Base-by-base conservation (phyloP, 768 basidiomycete genomes). In the Boletus tylopilopsis region DNA sequence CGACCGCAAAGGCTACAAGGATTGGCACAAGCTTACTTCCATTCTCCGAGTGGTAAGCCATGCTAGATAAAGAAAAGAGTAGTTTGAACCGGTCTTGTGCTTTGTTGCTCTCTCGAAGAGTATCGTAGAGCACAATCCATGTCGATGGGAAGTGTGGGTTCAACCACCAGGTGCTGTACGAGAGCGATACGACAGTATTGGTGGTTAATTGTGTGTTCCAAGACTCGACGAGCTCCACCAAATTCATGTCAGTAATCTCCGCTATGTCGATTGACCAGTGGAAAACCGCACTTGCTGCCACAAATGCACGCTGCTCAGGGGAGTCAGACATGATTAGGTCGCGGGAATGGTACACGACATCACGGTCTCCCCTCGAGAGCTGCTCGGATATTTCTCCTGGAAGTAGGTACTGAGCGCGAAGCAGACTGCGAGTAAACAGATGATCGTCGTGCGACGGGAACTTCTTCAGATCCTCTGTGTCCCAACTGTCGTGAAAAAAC, bases 101-200 rank as follows among this genome's bases (percentile, higher is more conserved):
- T 19, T 45, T 49, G 1, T 45, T 13, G 23, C 35, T 25, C 13
- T 9, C 16, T 33, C 64, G 64, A 22, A 63, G 62, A 6, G 57
- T 35, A 21, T 67, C 41, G 37, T 70, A 73, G 1, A 58, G 36
- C 13, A 59, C 43, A 29, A 72, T 46, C 60, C 68, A 73, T 6
- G 54, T 47, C 0, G 49, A 38, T 0, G 56, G 35, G 11, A 70
- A 51, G 23, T 48, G 12, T 0, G 54, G 61, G 0, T 23, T 9
- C 36, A 74, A 44, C 66, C 71, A 73, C 4, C 60, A 55, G 13
- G 37, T 50, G 18, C 51, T 51, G 35, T 72, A 72, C 13, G 35
- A 57, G 4, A 62, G 43, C 8, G 60, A 62, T 7, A 53, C 23
- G 0, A 37, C 8, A 3, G 29, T 18, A 7, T 22, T 12, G 7